Base-by-base conservation (phyloP, 208 protist genomes). In the Trypanosoma cruzi region DNA sequence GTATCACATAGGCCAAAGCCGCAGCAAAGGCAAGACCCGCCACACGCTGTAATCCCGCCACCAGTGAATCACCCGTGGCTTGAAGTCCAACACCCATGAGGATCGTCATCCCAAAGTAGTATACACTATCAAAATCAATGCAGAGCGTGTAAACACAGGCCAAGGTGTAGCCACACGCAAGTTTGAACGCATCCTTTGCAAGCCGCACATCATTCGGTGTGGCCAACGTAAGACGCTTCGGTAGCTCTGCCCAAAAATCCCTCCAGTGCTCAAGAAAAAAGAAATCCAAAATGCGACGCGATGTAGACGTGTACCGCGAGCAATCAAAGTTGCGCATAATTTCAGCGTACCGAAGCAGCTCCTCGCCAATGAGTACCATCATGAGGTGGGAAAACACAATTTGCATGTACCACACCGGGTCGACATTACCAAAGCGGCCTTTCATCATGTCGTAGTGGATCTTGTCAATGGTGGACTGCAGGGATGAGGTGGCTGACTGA, bases 81-180 rank as follows among this genome's bases (percentile, higher is more conserved):
- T 75, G 86, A 71, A 78, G 68, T 2, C 73, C 79, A 3, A 92
- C 74, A 26, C 80, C 77, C 28, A 92, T 80, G 16, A 92, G 68
- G 66, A 92, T 92, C 14, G 77, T 73, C 83, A 92, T 89, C 3
- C 83, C 84, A 60, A 89, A 92, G 70, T 84, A 89, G 62, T 89
- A 89, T 2, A 84, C 63, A 56, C 81, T 64, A 13, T 77, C 76
- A 20, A 1, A 18, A 68, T 85, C 84, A 37, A 90, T 63, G 61
- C 78, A 64, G 29, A 74, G 68, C 14, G 79, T 78, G 46, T 80
- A 87, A 49, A 64, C 70, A 13, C 73, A 75, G 0, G 71, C 85
- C 1, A 89, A 70, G 2, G 79, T 77, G 55, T 88, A 91, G 64
- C 68, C 88, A 40, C 74, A 73, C 20, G 85, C 73, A 63, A 85